Evolutionary conservation across 2,329 filamentous ascomycete species (phyloP).

Genomic region (Colletotrichum higginsianum): DNA sequence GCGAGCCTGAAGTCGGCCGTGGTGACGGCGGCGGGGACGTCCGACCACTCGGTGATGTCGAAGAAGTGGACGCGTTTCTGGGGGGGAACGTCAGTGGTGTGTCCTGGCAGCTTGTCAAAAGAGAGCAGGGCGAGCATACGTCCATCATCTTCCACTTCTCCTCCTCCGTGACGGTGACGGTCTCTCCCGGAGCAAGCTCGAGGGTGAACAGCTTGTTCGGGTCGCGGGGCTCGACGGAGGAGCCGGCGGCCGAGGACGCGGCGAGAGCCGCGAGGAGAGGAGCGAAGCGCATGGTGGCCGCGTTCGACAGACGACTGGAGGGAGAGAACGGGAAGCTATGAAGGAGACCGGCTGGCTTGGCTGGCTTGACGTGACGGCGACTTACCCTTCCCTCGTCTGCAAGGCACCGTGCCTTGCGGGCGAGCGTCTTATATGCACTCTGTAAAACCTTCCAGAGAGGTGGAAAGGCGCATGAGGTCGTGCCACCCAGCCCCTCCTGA

Average conservation of each 20-base stretch:
- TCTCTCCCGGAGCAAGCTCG: conserved; percentile 44
- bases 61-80: conserved; percentile 47
- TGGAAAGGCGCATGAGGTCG: not conserved
- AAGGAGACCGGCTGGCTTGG: too few species aligned
- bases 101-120: not conserved
- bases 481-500: not conserved
- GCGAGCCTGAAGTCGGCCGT: conserved; percentile 22
- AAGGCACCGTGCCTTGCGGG: too few species aligned
- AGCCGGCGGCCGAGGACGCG: conserved; percentile 37
- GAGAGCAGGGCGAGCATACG: conserved; percentile 27
- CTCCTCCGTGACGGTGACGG: conserved; percentile 46
- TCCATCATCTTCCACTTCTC: conserved; percentile 47
- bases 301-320: not conserved
- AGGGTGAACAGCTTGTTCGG: conserved; percentile 44
- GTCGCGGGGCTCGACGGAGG: conserved; percentile 31
- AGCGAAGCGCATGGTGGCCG: conserved; percentile 43
- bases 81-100: not conserved
- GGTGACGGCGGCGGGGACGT: conserved; percentile 31
- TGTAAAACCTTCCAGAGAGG: too few species aligned
- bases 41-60: conserved; percentile 46
- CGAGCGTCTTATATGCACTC: not conserved
- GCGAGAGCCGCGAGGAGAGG: conserved; percentile 45
- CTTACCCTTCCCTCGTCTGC: not conserved
- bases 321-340: too few species aligned
- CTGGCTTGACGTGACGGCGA: not conserved